A percentile compares a stretch with the other conserved stretches of the same genome.
These are phyloP conservation scores for Globisporangium takayamanum DNA, from an alignment of 352 stramenopile genomes.

Conservation along the genomic window DNA sequence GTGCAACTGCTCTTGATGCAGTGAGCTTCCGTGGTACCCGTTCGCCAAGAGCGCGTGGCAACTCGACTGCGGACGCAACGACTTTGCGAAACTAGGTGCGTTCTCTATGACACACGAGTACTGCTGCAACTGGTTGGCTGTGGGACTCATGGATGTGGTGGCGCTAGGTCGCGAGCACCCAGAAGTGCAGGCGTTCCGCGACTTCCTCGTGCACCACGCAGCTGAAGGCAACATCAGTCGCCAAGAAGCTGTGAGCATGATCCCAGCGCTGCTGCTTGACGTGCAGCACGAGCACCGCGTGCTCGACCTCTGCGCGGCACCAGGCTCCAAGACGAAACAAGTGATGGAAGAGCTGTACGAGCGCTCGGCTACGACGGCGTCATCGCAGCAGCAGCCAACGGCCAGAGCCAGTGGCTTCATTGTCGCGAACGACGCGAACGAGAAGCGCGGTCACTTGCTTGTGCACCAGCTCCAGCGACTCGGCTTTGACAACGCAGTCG, in stretches of 20 bases:
- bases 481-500: conserved; percentile 70
- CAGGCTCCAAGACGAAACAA: conserved; percentile 98
- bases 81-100: conserved; percentile 48
- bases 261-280: conserved; percentile 95
- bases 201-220: conserved; percentile 91
- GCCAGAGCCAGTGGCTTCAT: conserved; percentile 59
- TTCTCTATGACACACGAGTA: neutral
- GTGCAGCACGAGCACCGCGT: conserved; percentile 80
- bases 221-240: conserved; percentile 89
- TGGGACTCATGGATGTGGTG: no score
- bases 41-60: conserved; percentile 56
- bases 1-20: conserved; percentile 4
- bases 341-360: conserved; percentile 83
- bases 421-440: conserved; percentile 94
- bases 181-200: conserved; percentile 81
- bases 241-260: conserved; percentile 97
- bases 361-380: no score
- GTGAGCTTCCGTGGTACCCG: conserved; percentile 60
- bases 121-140: no score
- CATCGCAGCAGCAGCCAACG: neutral
- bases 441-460: conserved; percentile 95
- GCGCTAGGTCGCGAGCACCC: conserved; percentile 37
- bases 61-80: conserved; percentile 59
- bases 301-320: conserved; percentile 87
- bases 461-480: conserved; percentile 88